Evolutionary conservation across 2,329 filamentous ascomycete species (phyloP).

Genomic region (Dactylellina cionopaga): DNA sequence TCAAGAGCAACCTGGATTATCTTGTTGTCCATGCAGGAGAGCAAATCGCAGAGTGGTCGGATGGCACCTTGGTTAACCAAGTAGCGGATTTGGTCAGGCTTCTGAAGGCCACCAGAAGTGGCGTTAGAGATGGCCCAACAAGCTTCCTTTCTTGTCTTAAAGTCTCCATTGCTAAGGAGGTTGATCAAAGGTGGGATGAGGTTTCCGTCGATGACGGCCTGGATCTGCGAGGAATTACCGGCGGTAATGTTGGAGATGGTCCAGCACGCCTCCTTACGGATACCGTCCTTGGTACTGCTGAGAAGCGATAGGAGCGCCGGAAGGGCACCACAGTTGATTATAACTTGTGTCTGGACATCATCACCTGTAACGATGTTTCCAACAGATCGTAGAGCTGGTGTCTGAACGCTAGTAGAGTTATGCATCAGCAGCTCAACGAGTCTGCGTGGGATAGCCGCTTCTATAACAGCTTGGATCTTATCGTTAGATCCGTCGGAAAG

Average conservation of each 20-base stretch:
- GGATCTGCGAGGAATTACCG: slow-evolving; percentile 96
- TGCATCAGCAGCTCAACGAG: slow-evolving; percentile 98
- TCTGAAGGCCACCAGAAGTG: slow-evolving; percentile 95
- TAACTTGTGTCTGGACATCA: slow-evolving; percentile 98
- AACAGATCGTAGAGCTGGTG: slow-evolving; percentile 93
- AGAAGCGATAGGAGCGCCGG: slow-evolving; percentile 91
- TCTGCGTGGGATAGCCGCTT: slow-evolving; percentile 94
- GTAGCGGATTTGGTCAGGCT: slow-evolving; percentile 98
- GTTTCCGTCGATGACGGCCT: slow-evolving; percentile 94
- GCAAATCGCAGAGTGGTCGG: slow-evolving; percentile 93
- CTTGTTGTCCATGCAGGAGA: slow-evolving; percentile 98
- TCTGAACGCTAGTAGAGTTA: slow-evolving; percentile 97
- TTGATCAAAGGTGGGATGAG: slow-evolving; percentile 97
- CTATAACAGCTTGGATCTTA: slow-evolving; percentile 98
- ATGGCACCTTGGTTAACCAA: slow-evolving; percentile 94
- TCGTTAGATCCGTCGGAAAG: slow-evolving; percentile 97
- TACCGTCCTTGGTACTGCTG: slow-evolving; percentile 97
- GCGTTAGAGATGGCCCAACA: slow-evolving; percentile 99
- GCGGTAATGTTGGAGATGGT: slow-evolving; percentile 99
- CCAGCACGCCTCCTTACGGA: slow-evolving; percentile 99
- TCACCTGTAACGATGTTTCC: slow-evolving; percentile 99
- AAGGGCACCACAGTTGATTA: slow-evolving; percentile 97
- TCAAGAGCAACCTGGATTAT: slow-evolving; percentile 99
- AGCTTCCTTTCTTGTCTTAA: slow-evolving; percentile 99
- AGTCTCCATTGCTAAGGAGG: slow-evolving; percentile 92